Evolutionary conservation across 2,329 filamentous ascomycete genomes (phyloP).

Genomic region (Peltaster fructicola): DNA sequence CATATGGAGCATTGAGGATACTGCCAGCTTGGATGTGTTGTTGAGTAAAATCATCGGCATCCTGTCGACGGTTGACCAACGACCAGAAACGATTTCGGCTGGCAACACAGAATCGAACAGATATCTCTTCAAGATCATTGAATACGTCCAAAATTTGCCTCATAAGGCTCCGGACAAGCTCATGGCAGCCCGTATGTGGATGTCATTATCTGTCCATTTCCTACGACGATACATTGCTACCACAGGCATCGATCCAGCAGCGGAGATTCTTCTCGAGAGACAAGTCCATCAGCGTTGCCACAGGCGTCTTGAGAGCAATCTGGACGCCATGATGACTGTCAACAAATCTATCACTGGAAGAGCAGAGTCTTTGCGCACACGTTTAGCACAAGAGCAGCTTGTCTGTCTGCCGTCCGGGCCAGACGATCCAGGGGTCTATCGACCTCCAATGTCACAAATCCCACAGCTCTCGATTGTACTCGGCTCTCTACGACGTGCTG

Average conservation of each 20-base stretch:
- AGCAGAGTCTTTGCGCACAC: slow-evolving; percentile 46
- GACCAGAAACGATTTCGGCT: too few relatives aligned
- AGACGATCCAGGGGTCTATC: slow-evolving; percentile 47
- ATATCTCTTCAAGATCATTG: too few relatives aligned
- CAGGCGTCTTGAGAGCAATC: slow-evolving; percentile 35
- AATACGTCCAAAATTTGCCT: too few relatives aligned
- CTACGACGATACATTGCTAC: too few relatives aligned
- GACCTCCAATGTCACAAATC: slow-evolving; percentile 52
- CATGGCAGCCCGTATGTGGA: too few relatives aligned
- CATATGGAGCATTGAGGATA: too few relatives aligned
- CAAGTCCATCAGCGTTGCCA: slow-evolving; percentile 40
- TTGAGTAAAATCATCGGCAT: too few relatives aligned
- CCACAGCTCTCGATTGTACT: slow-evolving; percentile 67
- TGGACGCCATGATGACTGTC: slow-evolving; percentile 46
- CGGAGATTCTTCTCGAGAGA: slow-evolving; percentile 44
- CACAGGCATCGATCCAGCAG: slow-evolving; percentile 69
- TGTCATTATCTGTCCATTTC: too few relatives aligned
- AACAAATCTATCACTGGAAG: slow-evolving; percentile 52
- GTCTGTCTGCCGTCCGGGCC: slow-evolving; percentile 48
- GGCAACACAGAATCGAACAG: too few relatives aligned
- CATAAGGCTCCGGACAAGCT: too few relatives aligned
- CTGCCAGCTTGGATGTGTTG: too few relatives aligned
- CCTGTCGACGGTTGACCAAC: too few relatives aligned
- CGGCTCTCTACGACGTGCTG: slow-evolving; percentile 11
- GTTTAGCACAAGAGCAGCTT: slow-evolving; percentile 45